phyloP scores from a whole-genome alignment of 768 basidiomycete genomes.

The Lactarius vividus region DNA sequence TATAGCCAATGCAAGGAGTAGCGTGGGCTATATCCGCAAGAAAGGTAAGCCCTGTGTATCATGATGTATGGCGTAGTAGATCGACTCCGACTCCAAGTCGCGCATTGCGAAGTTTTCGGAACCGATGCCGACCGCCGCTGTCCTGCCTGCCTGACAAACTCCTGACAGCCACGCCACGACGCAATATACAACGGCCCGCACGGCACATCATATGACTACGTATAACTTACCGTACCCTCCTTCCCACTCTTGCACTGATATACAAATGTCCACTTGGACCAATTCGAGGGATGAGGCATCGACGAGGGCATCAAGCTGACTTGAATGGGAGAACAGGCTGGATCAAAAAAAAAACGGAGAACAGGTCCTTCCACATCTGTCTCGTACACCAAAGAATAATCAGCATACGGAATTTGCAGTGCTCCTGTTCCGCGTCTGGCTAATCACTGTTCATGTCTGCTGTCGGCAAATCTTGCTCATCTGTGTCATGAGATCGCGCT shows the following conservation, averaged over 20 bases:
- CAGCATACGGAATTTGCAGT: background rate
- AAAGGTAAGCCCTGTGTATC: background rate
- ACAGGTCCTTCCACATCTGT: background rate
- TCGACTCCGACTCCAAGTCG: too few relatives aligned
- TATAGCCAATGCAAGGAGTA: background rate
- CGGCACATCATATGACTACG: too few relatives aligned
- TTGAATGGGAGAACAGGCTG: background rate
- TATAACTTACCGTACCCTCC: too few relatives aligned
- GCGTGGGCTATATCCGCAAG: background rate
- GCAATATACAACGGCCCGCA: too few relatives aligned
- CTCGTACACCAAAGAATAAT: background rate
- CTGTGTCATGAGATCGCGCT: background rate
- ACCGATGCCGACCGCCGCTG: background rate
- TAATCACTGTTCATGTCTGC: background rate
- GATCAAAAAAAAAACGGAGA: too few relatives aligned
- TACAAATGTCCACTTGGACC: background rate
- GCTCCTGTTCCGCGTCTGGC: background rate
- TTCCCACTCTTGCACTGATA: background rate
- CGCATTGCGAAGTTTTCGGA: background rate
- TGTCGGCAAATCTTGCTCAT: background rate
- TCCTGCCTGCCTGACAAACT: too few relatives aligned
- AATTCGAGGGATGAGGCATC: background rate
- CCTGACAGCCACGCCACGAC: too few relatives aligned
- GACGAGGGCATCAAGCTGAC: background rate
- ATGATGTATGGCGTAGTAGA: too few relatives aligned